Base-by-base conservation (phyloP, 306 rosid genomes). In the Ceratonia siliqua region DNA sequence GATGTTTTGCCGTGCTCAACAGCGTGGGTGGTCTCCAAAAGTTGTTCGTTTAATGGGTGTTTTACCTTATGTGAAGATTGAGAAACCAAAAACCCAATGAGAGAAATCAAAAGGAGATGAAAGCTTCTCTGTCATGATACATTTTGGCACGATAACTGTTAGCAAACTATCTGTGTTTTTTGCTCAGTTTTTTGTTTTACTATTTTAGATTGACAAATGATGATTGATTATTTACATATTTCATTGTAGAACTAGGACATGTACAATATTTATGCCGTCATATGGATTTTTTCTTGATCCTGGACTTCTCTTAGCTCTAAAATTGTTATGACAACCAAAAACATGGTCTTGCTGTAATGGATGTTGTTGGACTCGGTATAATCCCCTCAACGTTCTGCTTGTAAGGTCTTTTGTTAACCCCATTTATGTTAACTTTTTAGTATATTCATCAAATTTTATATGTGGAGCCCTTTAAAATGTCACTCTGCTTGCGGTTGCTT, bases 1-100 rank as follows among this genome's bases (percentile, higher is more conserved):
- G 82, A 92, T 92, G 98, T 92, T 88, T 76, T 92, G 98, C 73
- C 92, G 96, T 46, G 96, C 98, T 76, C 83, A 92, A 59, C 98
- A 92, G 75, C 86, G 88, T 57, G 91, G 82, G 1, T 90, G 91
- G 92, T 74, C 86, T 42, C 96, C 98, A 0, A 84, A 83, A 80
- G 48, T 92, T 42, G 86, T 77, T 54, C 76, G 36, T 78, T 15
- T 88, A 28, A 69, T 85, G 86, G 96, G 98, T 69, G 5, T 90
- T 52, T 82, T 90, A 42, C 98, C 94, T 6, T 90, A 79, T 61
- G 98, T 88, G 76, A 82, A 88, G 94, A 88, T 92, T 74, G 79
- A 90, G 59, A 90, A 92, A 80, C 92, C 90, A 10, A 92, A 91
- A 84, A 68, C 82, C 27, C 82, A 87, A 42, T 89, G 87, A 89